Evolutionary conservation across 441 rosid genomes (phyloP).

Genomic region (Jatropha multifida): DNA sequence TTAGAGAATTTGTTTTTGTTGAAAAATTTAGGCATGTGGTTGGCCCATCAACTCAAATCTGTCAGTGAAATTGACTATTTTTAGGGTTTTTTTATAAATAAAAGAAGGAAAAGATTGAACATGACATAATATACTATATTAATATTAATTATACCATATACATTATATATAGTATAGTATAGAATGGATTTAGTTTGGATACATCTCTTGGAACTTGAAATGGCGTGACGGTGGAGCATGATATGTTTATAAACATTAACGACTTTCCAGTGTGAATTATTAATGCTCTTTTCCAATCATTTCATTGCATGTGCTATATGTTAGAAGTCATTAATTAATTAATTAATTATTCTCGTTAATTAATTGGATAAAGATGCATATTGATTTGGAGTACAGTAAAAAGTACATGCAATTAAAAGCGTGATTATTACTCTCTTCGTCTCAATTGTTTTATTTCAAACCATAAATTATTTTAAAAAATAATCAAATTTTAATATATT

Average conservation of each 20-base stretch:
- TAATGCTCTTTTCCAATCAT: slow-evolving; percentile 1
- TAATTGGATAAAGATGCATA: background rate
- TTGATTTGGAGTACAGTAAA: background rate
- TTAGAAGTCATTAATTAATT: background rate
- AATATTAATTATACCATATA: background rate
- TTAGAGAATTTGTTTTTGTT: background rate
- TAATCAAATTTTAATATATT: too few species aligned
- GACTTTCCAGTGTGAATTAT: slow-evolving; percentile 1
- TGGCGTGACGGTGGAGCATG: slow-evolving; percentile 9
- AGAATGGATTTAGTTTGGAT: background rate
- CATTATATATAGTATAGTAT: background rate
- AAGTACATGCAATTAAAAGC: too few species aligned
- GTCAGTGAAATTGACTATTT: slow-evolving; percentile 20
- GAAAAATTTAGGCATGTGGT: slow-evolving; percentile 9
- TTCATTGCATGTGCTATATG: background rate
- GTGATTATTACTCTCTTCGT: too few species aligned
- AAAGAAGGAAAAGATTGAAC: background rate
- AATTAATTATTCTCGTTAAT: background rate
- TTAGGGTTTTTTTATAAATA: background rate
- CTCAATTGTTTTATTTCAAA: too few species aligned
- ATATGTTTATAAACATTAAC: background rate
- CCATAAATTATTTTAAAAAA: too few species aligned
- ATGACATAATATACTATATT: background rate
- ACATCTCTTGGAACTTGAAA: slow-evolving; percentile 13
- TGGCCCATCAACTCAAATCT: slow-evolving; percentile 14